Base-by-base conservation (phyloP, 768 basidiomycete genomes). In the Hypsizygus marmoreus region DNA sequence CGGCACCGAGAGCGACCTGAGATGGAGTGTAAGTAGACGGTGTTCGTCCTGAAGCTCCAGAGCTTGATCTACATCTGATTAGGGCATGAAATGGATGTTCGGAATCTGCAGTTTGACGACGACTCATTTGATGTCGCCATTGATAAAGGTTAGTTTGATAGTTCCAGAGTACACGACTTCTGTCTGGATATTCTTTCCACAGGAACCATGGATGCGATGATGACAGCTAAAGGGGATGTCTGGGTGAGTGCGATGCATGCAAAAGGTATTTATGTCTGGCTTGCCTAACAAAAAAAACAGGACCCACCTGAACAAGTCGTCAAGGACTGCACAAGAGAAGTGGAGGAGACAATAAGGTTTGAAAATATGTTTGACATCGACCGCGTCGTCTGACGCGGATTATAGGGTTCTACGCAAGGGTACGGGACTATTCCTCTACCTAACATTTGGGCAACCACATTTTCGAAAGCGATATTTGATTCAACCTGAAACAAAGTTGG, bases 401-500 rank as follows among this genome's bases (percentile, higher is more conserved):
- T 38, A 1, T 50, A 90, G 88, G 54, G 80, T 89, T 6, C 75
- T 92, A 14, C 75, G 76, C n/a, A 74, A 71, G 50, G 60, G 66
- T n/a, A 66, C 50, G 1, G 86, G 87, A 0, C 51, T 71, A 2
- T 89, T 92, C 64, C 64, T 93, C 35, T 91, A 92, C 62, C 66
- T 93, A 47, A 93, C 91, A 4, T 91, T 93, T 54, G 91, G 91
- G 4, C 91, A 93, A 60, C 91, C 91, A 0, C 91, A 94, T 61
- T 93, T 94, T 61, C 83, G 91, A 30, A 73, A 74, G 45, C 81
- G 80, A 14, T 91, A 81, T 62, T 67, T 94, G 13, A 74, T 69
- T 3, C 67, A 74, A 38, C 70, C 75, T 12, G 75, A 68, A 2
- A 84, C 88, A 16, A 76, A 61, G 5, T 69, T 93, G 4, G 81